These are phyloP conservation scores for Colletotrichum sp. DNA, from an alignment of 2,329 filamentous ascomycete species.

Conservation along the genomic window DNA sequence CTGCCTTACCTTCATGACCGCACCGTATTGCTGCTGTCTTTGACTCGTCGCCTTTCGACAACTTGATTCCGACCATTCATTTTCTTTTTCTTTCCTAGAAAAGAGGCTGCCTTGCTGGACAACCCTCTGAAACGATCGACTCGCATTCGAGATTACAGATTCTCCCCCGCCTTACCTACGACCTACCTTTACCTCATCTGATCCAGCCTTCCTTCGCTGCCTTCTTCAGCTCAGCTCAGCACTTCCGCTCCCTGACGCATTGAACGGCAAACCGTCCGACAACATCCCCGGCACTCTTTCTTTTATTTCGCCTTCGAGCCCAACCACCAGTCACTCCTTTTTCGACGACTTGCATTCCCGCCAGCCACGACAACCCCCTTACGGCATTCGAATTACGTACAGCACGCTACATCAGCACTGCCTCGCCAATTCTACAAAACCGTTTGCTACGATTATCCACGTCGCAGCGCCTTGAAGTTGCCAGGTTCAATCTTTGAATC, in stretches of 20 bases:
- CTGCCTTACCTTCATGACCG: not conserved
- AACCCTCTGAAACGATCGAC: slow-evolving; percentile 16
- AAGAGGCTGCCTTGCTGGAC: slow-evolving; percentile 21
- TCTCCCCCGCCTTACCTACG: not conserved
- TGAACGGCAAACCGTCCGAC: not conserved
- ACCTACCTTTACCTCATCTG: not conserved
- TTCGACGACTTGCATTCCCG: slow-evolving; percentile 12
- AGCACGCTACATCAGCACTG: not conserved
- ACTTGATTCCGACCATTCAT: not conserved
- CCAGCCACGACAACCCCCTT: slow-evolving; percentile 17
- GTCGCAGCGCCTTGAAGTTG: not conserved
- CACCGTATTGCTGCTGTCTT: not conserved
- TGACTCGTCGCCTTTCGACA: not conserved
- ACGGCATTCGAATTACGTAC: slow-evolving; percentile 16
- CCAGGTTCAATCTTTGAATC: not conserved
- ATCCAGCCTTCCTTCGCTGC: not conserved
- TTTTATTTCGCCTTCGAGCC: not conserved
- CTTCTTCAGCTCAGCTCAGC: not conserved
- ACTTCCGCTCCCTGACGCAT: slow-evolving; percentile 2
- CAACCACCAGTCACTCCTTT: slow-evolving; percentile 23
- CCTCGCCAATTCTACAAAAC: not conserved
- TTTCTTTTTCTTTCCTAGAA: slow-evolving; percentile 11
- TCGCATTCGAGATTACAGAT: not conserved
- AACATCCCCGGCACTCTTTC: not conserved
- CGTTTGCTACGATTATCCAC: not conserved